These are phyloP conservation scores for Alternaria ethzedia DNA, from an alignment of 2,329 filamentous ascomycete species.

Conservation along the genomic window DNA sequence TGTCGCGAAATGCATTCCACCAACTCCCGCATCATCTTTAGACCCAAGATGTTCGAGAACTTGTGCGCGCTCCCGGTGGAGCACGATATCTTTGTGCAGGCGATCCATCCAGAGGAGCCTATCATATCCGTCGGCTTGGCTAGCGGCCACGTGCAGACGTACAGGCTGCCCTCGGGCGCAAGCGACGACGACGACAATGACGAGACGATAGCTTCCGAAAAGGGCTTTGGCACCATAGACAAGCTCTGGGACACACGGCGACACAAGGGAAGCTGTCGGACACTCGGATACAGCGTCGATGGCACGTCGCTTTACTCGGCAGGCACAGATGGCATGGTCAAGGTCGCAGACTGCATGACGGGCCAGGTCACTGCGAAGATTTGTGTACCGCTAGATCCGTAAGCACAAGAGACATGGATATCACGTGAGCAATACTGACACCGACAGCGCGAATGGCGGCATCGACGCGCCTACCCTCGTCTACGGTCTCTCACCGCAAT, in stretches of 20 bases:
- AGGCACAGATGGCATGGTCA: slow-evolving; percentile 69
- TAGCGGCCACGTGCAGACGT: slow-evolving; percentile 84
- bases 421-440: slow-evolving; percentile 12
- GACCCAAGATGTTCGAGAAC: slow-evolving; percentile 78
- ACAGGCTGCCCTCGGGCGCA: slow-evolving; percentile 70
- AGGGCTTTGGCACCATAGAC: slow-evolving; percentile 77
- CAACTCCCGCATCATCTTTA: slow-evolving; percentile 4
- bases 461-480: slow-evolving; percentile 80
- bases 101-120: slow-evolving; percentile 82
- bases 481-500: slow-evolving; percentile 84
- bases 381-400: slow-evolving; percentile 66
- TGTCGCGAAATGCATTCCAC: slow-evolving; percentile 4
- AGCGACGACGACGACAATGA: slow-evolving; percentile 57
- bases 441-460: slow-evolving; percentile 49
- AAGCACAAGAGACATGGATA: background rate
- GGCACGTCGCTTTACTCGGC: slow-evolving; percentile 70
- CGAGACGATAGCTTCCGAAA: slow-evolving; percentile 58
- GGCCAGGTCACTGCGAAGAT: slow-evolving; percentile 82
- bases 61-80: slow-evolving; percentile 86
- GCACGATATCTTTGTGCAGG: slow-evolving; percentile 87
- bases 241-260: slow-evolving; percentile 84
- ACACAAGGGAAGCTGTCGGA: slow-evolving; percentile 93
- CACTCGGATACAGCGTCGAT: slow-evolving; percentile 78
- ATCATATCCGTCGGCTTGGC: slow-evolving; percentile 85
- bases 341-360: slow-evolving; percentile 64